phyloP scores from a whole-genome alignment of 2,329 filamentous ascomycete species.

The Beauveria asiatica region DNA sequence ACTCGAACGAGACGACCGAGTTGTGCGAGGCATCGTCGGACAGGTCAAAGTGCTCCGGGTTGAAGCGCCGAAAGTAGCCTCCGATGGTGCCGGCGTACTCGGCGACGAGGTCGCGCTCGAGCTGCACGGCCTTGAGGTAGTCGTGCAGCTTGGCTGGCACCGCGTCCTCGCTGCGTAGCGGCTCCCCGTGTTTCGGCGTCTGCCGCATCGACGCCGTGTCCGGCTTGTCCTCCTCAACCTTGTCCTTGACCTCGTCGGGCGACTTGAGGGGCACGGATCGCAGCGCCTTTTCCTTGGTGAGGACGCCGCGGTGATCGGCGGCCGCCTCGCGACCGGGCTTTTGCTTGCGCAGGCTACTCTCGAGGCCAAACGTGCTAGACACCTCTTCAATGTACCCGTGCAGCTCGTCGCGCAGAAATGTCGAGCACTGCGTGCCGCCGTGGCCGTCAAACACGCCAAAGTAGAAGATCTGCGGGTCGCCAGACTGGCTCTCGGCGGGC shows the following conservation, averaged over 20 bases:
- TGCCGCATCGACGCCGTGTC: slow-evolving; percentile 25
- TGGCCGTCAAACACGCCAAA: slow-evolving; percentile 96
- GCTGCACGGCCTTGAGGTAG: slow-evolving; percentile 51
- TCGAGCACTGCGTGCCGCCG: slow-evolving; percentile 80
- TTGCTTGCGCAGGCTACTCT: slow-evolving; percentile 59
- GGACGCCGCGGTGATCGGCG: slow-evolving; percentile 21
- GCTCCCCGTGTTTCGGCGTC: slow-evolving; percentile 25
- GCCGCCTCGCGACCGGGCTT: slow-evolving; percentile 26
- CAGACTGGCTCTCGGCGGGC: slow-evolving; percentile 66
- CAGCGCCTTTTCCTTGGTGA: slow-evolving; percentile 21
- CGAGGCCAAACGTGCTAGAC: slow-evolving; percentile 64
- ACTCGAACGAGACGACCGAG: slow-evolving; percentile 55
- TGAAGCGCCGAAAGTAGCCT: slow-evolving; percentile 89
- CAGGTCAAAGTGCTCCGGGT: slow-evolving; percentile 63
- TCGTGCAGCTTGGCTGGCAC: slow-evolving; percentile 45
- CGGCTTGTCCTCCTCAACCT: slow-evolving; percentile 19
- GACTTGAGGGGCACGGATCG: slow-evolving; percentile 40
- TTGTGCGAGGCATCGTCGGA: slow-evolving; percentile 23
- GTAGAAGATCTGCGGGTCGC: slow-evolving; percentile 95
- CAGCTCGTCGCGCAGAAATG: slow-evolving; percentile 74
- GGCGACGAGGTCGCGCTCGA: slow-evolving; percentile 63
- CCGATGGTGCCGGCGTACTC: slow-evolving; percentile 80
- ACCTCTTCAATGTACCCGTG: slow-evolving; percentile 85
- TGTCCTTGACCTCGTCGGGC: slow-evolving; percentile 33
- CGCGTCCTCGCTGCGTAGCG: slow-evolving; percentile 31